A percentile compares a stretch with the other conserved stretches of the same genome.
These are phyloP conservation scores for Colletotrichum cuscutae DNA, from an alignment of 2,329 filamentous ascomycete species.

Conservation along the genomic window DNA sequence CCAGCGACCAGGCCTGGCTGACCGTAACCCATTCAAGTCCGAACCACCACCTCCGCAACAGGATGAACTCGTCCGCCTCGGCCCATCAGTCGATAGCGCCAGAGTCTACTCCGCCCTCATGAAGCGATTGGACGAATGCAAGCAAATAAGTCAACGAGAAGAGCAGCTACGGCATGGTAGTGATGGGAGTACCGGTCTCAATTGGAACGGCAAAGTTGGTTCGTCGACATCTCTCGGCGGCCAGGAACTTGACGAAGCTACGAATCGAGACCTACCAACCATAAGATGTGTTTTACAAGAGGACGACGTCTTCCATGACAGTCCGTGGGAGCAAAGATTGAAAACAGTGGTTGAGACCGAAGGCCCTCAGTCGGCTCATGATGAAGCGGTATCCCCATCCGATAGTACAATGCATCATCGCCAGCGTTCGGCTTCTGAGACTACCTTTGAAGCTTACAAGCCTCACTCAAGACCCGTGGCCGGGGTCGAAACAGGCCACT, in stretches of 20 bases:
- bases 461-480: neutral
- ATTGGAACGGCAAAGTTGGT: neutral
- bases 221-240: neutral
- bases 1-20: slow-evolving; percentile 40
- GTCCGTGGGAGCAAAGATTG: neutral
- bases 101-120: slow-evolving; percentile 74
- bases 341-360: neutral
- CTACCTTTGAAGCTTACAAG: neutral
- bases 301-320: slow-evolving; percentile 46
- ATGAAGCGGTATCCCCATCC: neutral
- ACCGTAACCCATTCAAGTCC: slow-evolving; percentile 33
- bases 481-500: neutral
- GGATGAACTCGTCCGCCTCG: slow-evolving; percentile 25
- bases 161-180: neutral
- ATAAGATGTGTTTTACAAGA: slow-evolving; percentile 47
- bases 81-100: slow-evolving; percentile 61
- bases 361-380: neutral
- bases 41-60: slow-evolving; percentile 1
- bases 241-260: neutral
- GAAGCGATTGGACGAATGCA: slow-evolving; percentile 59
- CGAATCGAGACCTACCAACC: neutral
- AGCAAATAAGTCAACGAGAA: slow-evolving; percentile 17
- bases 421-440: neutral
- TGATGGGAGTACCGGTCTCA: too few relatives aligned
- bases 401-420: slow-evolving; percentile 5